phyloP scores from a whole-genome alignment of 352 stramenopile genomes.

The Globisporangium echinulatum region DNA sequence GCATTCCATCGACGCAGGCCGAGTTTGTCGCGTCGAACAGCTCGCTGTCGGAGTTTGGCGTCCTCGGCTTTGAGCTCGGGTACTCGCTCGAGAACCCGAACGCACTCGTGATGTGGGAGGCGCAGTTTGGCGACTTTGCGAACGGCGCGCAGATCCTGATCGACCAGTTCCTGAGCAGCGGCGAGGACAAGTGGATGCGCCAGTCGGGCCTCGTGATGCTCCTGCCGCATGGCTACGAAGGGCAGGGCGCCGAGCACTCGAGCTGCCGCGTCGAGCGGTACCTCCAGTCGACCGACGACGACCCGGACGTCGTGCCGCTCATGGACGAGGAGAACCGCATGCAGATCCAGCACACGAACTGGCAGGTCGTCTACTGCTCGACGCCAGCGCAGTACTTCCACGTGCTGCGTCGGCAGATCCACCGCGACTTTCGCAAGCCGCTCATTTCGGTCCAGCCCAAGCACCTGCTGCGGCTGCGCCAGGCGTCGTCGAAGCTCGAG shows the following conservation, averaged over 20 bases:
- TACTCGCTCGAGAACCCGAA: constrained; percentile 79
- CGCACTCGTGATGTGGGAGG: constrained; percentile 89
- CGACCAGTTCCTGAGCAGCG: constrained; percentile 78
- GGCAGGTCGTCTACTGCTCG: constrained; percentile 96
- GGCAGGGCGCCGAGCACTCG: constrained; percentile 80
- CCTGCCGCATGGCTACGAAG: constrained; percentile 83
- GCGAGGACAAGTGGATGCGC: constrained; percentile 86
- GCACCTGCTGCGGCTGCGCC: constrained; percentile 91
- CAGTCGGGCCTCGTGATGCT: constrained; percentile 85
- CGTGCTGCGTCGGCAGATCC: constrained; percentile 88
- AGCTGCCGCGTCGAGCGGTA: constrained; percentile 82
- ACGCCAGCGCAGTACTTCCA: constrained; percentile 93
- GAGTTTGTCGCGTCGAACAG: constrained; percentile 80
- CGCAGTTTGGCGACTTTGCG: constrained; percentile 86
- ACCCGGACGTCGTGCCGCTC: constrained; percentile 88
- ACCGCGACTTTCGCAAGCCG: constrained; percentile 97
- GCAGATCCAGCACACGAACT: constrained; percentile 97
- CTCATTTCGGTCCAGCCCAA: constrained; percentile 95
- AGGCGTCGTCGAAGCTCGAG: constrained; percentile 87
- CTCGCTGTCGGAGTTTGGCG: constrained; percentile 73
- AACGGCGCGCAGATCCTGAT: constrained; percentile 88
- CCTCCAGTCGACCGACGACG: constrained; percentile 73
- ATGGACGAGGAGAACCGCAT: constrained; percentile 92
- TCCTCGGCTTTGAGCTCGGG: constrained; percentile 84
- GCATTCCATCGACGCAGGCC: constrained; percentile 87